Evolutionary conservation across 2,329 filamentous ascomycete genomes (phyloP), one percentile per base, ranked within the genome.

Genomic region (Hypoxylon sp.): DNA sequence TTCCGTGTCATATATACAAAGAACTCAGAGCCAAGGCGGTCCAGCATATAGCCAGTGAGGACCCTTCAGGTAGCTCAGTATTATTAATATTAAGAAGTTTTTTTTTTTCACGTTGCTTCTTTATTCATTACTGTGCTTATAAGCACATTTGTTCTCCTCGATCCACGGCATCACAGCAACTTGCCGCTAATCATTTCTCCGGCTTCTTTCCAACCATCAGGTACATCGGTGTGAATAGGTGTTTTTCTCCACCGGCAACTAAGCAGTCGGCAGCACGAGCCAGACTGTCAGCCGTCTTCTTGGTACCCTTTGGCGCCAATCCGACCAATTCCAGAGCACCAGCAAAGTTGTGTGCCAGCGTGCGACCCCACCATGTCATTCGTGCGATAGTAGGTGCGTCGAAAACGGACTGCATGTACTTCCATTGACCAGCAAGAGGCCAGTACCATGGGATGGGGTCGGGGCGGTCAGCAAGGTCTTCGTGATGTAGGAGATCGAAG

Each of bases 161-260:
- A 34, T 56, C 27, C n/a, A 11, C 43, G 46, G 29, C 48, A 37
- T 41, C 12, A 16, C 29, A 11, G 47, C 27, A 43, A 30, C 16
- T 30, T n/a, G 2, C 8, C 19, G 3, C 21, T 45, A 19, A 54
- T 71, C 76, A 81, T 71, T 81, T 77, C 54, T 74, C 73, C 3
- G 95, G 93, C 86, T 97, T 97, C 81, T 92, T 89, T 66, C 89
- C 95, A 64, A 97, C 88, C 93, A 97, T 97, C 76, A 98, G 84
- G 82, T 97, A 97, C 95, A 98, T 98, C 61, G 95, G 95, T 1
- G 95, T 98, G 82, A 98, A 98, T n/a, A 98, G 87, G 79, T 97
- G 92, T 83, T 94, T 86, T 78, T 89, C 88, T 34, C 90, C 95
- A 80, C 95, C 95, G 50, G 92, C 93, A 21, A 97, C 94, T 54